A percentile compares a stretch with the other conserved stretches of the same genome.
Evolutionary conservation across 305 asterid genomes (phyloP).

Genomic region (Fraxinus latifolia): DNA sequence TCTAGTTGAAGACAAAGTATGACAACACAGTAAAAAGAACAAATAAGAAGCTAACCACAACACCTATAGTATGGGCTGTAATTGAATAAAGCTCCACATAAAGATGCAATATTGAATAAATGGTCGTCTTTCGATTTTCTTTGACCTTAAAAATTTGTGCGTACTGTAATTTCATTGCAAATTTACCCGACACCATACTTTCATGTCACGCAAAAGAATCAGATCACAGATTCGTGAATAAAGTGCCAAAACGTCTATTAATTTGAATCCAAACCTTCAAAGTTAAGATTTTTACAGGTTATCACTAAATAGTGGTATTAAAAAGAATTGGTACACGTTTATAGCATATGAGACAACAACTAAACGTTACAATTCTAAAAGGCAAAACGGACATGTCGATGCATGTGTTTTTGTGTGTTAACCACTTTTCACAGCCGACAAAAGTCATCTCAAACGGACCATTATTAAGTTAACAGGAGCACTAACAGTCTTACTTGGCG

Average conservation of each 20-base stretch:
- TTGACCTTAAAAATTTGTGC: neutral
- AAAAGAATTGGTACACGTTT: neutral
- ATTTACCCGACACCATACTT: neutral
- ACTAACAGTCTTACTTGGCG: constrained; percentile 59
- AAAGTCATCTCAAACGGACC: neutral
- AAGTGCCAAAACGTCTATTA: neutral
- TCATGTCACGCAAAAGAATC: neutral
- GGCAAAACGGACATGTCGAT: neutral
- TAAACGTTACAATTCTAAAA: neutral
- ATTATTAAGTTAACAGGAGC: neutral
- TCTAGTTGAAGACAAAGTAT: neutral
- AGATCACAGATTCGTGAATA: neutral
- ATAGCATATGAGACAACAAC: neutral
- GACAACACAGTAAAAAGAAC: neutral
- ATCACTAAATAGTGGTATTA: neutral
- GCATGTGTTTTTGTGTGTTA: neutral
- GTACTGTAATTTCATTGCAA: neutral
- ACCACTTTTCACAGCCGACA: constrained; percentile 4
- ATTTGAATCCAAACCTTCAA: neutral
- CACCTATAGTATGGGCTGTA: neutral
- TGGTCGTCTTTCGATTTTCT: neutral
- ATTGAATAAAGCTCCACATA: neutral
- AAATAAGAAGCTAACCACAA: neutral
- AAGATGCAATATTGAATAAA: neutral
- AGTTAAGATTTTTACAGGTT: neutral